Conservation (phyloP, 2,329 filamentous ascomycete species). For the Hypoxylon sp. region DNA sequence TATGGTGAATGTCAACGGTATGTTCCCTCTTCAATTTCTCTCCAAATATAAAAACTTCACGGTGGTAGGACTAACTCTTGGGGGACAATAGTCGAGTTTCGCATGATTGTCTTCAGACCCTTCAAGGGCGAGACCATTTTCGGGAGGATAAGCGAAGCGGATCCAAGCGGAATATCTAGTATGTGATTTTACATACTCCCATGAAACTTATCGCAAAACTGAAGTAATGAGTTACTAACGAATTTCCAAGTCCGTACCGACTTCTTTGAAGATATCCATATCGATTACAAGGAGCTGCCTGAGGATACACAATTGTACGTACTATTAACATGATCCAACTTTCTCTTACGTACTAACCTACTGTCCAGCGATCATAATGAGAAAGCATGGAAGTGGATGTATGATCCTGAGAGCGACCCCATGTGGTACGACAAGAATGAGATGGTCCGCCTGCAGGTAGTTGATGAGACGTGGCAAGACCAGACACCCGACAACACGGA, state of each 20-base stretch:
- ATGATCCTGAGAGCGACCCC: slow-evolving; percentile 72
- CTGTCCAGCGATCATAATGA: slow-evolving; percentile 76
- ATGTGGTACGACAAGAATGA: slow-evolving; percentile 94
- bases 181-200: slow-evolving; percentile 47
- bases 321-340: slow-evolving; percentile 30
- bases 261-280: slow-evolving; percentile 94
- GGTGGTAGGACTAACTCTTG: slow-evolving; percentile 6
- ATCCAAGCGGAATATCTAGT: slow-evolving; percentile 80
- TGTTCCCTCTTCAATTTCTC: neutral
- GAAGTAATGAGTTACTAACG: slow-evolving; percentile 6
- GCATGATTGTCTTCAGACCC: slow-evolving; percentile 92
- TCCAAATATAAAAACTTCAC: neutral
- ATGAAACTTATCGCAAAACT: neutral
- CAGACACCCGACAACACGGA: slow-evolving; percentile 80
- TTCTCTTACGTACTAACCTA: slow-evolving; percentile 50
- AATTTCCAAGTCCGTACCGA: slow-evolving; percentile 80
- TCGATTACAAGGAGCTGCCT: slow-evolving; percentile 81
- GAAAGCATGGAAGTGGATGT: slow-evolving; percentile 87
- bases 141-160: slow-evolving; percentile 84
- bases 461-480: slow-evolving; percentile 92
- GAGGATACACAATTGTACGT: slow-evolving; percentile 82
- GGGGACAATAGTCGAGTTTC: slow-evolving; percentile 81
- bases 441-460: slow-evolving; percentile 86
- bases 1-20: slow-evolving; percentile 94
- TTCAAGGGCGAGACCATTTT: slow-evolving; percentile 95